Conservation (phyloP, 2,329 filamentous ascomycete genomes). For the Bipolaris victoriae region DNA sequence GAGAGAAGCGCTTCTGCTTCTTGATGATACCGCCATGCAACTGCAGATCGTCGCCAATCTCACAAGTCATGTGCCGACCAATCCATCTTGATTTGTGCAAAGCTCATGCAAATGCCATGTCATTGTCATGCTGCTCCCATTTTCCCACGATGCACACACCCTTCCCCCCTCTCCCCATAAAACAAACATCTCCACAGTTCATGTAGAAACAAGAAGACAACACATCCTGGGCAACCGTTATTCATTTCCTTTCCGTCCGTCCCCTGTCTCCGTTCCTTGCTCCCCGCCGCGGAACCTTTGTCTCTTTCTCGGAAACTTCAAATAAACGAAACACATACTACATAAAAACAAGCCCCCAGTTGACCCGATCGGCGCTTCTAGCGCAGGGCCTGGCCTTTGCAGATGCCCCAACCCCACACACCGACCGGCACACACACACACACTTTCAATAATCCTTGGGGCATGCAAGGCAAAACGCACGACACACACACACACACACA, state of each 20-base stretch:
- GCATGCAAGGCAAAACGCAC: neutral
- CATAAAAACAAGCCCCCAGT: too few relatives aligned
- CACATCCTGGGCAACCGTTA: too few relatives aligned
- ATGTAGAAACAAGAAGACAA: too few relatives aligned
- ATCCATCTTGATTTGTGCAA: neutral
- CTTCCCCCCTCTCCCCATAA: too few relatives aligned
- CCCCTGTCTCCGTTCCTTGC: too few relatives aligned
- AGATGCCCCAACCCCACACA: constrained; percentile 4
- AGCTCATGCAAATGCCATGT: neutral
- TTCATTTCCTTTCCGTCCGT: too few relatives aligned
- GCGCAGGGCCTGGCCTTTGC: constrained; percentile 11
- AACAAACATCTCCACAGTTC: too few relatives aligned
- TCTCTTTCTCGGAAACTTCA: too few relatives aligned
- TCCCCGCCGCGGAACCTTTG: too few relatives aligned
- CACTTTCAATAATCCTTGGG: too few relatives aligned
- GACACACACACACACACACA: neutral
- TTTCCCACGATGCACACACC: neutral
- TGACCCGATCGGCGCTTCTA: constrained; percentile 4
- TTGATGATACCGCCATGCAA: neutral
- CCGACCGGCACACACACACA: neutral
- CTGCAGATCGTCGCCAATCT: neutral
- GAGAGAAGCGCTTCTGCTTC: neutral
- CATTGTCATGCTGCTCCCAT: neutral
- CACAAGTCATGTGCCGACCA: too few relatives aligned
- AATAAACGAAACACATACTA: too few relatives aligned